Percentiles rank a stretch among this genome's conserved stretches.
Conservation (phyloP, 768 basidiomycete species). For the Termitomyces heimii region DNA sequence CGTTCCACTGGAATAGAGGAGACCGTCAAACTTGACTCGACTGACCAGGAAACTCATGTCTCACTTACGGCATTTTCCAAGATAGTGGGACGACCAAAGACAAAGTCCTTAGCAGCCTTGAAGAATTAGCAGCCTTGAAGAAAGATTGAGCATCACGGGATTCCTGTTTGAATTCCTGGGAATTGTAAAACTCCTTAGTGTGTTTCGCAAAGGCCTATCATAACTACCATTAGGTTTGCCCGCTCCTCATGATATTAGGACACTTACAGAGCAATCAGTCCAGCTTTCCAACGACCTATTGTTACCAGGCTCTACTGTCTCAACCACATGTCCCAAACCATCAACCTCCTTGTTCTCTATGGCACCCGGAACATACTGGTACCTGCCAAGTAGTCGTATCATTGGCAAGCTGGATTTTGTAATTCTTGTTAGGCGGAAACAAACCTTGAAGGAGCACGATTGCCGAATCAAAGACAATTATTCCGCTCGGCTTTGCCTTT, state of each 20-base stretch:
- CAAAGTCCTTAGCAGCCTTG: slow-evolving; percentile 59
- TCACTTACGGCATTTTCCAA: slow-evolving; percentile 63
- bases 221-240: neutral
- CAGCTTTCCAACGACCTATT: slow-evolving; percentile 82
- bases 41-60: neutral
- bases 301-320: slow-evolving; percentile 80
- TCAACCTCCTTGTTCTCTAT: neutral
- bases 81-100: slow-evolving; percentile 60
- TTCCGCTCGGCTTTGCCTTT: slow-evolving; percentile 11
- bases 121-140: too few relatives aligned
- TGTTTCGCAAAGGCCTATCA: slow-evolving; percentile 60
- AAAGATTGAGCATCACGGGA: slow-evolving; percentile 55
- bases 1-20: slow-evolving; percentile 61
- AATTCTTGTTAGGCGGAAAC: slow-evolving; percentile 72
- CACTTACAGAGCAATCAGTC: slow-evolving; percentile 47
- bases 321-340: slow-evolving; percentile 35
- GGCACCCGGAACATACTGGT: slow-evolving; percentile 79
- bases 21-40: slow-evolving; percentile 8
- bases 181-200: slow-evolving; percentile 52
- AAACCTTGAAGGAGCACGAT: slow-evolving; percentile 82
- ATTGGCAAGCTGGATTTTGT: slow-evolving; percentile 75
- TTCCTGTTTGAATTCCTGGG: slow-evolving; percentile 59
- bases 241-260: too few relatives aligned
- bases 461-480: slow-evolving; percentile 77
- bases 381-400: slow-evolving; percentile 67